Evolutionary conservation across 805 yeast genomes (phyloP).

Genomic region (Wickerhamiella musiphila): DNA sequence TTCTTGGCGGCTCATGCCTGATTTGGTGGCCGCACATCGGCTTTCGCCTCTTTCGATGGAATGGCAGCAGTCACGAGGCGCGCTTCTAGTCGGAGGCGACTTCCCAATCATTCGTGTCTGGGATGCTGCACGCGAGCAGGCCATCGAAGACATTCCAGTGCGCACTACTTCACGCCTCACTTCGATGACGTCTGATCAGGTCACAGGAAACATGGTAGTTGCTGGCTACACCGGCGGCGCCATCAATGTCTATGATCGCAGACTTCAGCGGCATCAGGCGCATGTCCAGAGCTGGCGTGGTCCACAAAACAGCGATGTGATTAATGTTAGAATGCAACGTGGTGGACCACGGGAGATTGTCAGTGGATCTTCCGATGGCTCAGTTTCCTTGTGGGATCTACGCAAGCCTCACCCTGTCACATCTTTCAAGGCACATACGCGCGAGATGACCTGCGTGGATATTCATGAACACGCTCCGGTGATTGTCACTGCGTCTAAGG

Average conservation of each 20-base stretch:
- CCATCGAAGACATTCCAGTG: slow-evolving; percentile 77
- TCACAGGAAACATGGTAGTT: slow-evolving; percentile 75
- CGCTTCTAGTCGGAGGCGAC: slow-evolving; percentile 84
- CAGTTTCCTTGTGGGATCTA: slow-evolving; percentile 81
- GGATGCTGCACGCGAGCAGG: slow-evolving; percentile 92
- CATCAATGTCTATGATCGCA: slow-evolving; percentile 75
- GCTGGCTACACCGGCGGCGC: slow-evolving; percentile 90
- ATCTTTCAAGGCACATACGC: slow-evolving; percentile 38
- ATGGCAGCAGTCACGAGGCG: slow-evolving; percentile 95
- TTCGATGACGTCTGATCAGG: slow-evolving; percentile 82
- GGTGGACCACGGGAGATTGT: slow-evolving; percentile 87
- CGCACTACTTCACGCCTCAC: slow-evolving; percentile 80
- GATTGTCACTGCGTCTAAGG: slow-evolving; percentile 71
- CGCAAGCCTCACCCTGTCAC: slow-evolving; percentile 49
- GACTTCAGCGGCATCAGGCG: slow-evolving; percentile 69
- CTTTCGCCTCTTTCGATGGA: slow-evolving; percentile 75
- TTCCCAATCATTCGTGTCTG: slow-evolving; percentile 79
- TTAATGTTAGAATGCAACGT: slow-evolving; percentile 84
- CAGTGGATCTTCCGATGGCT: slow-evolving; percentile 64
- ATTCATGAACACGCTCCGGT: slow-evolving; percentile 96
- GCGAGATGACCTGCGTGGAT: slow-evolving; percentile 47
- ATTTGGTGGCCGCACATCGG: slow-evolving; percentile 46
- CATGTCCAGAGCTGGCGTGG: slow-evolving; percentile 68
- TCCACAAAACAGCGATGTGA: slow-evolving; percentile 39
- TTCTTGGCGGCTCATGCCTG: slow-evolving; percentile 81